phyloP scores from a whole-genome alignment of 768 basidiomycete genomes.

The Tricholomella constricta region DNA sequence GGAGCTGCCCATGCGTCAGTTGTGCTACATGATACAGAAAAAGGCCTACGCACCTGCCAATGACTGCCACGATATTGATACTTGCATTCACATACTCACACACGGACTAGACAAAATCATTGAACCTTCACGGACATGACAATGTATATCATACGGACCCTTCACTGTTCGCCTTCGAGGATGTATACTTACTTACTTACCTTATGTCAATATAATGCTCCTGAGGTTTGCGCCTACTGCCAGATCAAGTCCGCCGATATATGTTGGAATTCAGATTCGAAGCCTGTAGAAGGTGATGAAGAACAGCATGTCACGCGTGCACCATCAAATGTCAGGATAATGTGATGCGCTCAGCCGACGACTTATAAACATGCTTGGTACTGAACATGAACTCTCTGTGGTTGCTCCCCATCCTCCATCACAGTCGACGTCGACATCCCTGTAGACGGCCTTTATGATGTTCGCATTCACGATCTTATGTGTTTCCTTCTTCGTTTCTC shows the following conservation, averaged over 20 bases:
- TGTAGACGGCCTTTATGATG: conserved; percentile 24
- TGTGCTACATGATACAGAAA: conserved; percentile 5
- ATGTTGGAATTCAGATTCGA: conserved; percentile 9
- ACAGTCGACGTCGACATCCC: conserved; percentile 19
- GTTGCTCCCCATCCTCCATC: conserved; percentile 17
- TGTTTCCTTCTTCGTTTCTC: conserved; percentile 30
- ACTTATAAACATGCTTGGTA: conserved; percentile 17
- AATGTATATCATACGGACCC: conserved; percentile 12
- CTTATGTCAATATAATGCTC: conserved; percentile 13
- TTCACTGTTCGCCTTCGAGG: conserved; percentile 6
- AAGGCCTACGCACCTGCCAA: neutral
- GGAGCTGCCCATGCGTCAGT: conserved; percentile 1
- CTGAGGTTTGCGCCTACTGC: conserved; percentile 4
- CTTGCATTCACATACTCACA: conserved; percentile 10
- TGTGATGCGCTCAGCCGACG: conserved; percentile 20
- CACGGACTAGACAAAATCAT: neutral
- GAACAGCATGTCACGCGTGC: neutral
- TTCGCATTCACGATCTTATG: conserved; percentile 31
- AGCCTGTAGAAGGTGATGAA: conserved; percentile 5
- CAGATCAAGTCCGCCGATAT: neutral
- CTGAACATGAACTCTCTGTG: conserved; percentile 10
- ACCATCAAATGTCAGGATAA: conserved; percentile 21
- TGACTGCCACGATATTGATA: conserved; percentile 14
- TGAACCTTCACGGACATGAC: conserved; percentile 10
- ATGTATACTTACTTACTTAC: conserved; percentile 18